Base-by-base conservation (phyloP, 2,329 filamentous ascomycete species). In the Stachybotrys elegans region DNA sequence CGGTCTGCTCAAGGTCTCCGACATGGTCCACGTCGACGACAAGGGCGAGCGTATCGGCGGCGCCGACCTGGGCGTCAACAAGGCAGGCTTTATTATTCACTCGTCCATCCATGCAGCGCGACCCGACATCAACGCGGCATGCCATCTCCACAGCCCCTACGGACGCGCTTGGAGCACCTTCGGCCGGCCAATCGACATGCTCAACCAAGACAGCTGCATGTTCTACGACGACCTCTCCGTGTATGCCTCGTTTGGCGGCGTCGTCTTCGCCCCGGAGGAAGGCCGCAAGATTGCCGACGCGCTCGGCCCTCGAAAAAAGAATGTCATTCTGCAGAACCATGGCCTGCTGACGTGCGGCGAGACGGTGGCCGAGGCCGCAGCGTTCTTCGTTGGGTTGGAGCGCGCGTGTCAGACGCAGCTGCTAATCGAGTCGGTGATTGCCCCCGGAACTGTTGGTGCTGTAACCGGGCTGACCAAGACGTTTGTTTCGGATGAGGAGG, bases 351-450 rank as follows among this genome's bases (percentile, higher is more conserved):
- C 83, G 0, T 79, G 83, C 0, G 84, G 85, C 1, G 57, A 60
- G 1, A 88, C 84, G 0, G 81, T 88, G 3, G 84, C 85, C 49
- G 84, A 88, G 61, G 84, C 84, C 0, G 82, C 81, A 0, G 86
- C 79, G 50, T 65, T 87, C 43, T 88, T 86, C 57, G 79, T 78
- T 4, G 63, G 81, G 4, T 70, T 88, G 53, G 85, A 89, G 60
- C 72, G 81, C 32, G 78, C 76, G 9, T 89, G 85, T 51, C 73
- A 81, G 43, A 71, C 83, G 9, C 86, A 89, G 60, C 62, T 88
- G 27, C 65, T 78, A 44, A 77, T 79, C 13, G 84, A 88, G 60
- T 79, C 82, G 0, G 83, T 83, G 1, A 49, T 54, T 1, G 29
- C 52, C n/a, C 54, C 52, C 6, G 25, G 11, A 8, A 35, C 9